Conservation (phyloP, 306 rosid species). For the Vigna nakashimae region DNA sequence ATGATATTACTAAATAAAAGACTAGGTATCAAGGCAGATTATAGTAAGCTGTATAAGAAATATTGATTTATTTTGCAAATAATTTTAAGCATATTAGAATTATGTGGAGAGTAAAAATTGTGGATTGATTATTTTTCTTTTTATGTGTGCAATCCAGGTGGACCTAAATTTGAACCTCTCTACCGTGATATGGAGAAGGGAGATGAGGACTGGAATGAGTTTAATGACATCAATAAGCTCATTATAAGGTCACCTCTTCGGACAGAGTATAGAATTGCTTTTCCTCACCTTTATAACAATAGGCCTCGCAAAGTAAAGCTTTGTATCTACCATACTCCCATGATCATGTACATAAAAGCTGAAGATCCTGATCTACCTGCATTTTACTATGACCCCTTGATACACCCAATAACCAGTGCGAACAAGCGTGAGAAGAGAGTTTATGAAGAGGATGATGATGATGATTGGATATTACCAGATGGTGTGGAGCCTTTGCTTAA, state of each 20-base stretch:
- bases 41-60: conserved; percentile 2
- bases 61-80: background rate
- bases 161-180: conserved; percentile 98
- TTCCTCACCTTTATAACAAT: conserved; percentile 98
- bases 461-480: conserved; percentile 79
- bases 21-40: conserved; percentile 12
- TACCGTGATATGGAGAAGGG: conserved; percentile 99
- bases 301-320: conserved; percentile 99
- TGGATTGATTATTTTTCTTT: conserved; percentile 31
- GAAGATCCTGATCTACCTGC: conserved; percentile 99
- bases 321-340: conserved; percentile 91
- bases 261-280: conserved; percentile 96
- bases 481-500: conserved; percentile 89
- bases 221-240: conserved; percentile 97
- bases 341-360: conserved; percentile 94
- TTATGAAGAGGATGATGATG: conserved; percentile 87
- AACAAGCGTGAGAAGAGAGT: conserved; percentile 87
- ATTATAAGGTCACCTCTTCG: conserved; percentile 98
- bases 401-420: conserved; percentile 96
- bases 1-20: background rate
- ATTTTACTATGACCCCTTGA: conserved; percentile 95
- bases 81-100: conserved; percentile 3
- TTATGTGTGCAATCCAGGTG: conserved; percentile 63
- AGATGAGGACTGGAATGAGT: conserved; percentile 99
- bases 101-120: background rate